phyloP scores from a whole-genome alignment of 768 basidiomycete genomes.

The Podaxis carcinomalis region DNA sequence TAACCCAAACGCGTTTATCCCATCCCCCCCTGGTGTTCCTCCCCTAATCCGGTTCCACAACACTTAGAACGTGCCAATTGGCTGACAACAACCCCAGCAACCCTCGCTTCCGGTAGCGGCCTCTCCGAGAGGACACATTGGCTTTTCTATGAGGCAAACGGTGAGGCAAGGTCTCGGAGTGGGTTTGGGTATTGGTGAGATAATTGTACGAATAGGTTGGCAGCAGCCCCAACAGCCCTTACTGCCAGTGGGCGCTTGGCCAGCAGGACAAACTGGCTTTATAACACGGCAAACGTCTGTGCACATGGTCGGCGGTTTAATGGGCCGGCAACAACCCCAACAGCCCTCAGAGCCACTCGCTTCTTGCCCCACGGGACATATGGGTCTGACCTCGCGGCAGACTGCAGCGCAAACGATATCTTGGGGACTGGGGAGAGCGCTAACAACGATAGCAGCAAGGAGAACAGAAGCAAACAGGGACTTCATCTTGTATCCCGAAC shows the following conservation, averaged over 20 bases:
- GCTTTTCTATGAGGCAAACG: background rate
- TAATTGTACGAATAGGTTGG: background rate
- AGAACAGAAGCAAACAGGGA: background rate
- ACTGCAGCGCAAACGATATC: background rate
- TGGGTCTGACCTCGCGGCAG: background rate
- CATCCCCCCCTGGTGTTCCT: background rate
- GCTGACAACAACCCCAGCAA: slow-evolving; percentile 8
- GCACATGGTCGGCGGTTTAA: background rate
- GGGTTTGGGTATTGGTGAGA: background rate
- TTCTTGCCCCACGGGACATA: background rate
- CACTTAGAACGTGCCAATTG: background rate
- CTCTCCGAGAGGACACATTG: background rate
- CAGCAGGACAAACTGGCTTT: background rate
- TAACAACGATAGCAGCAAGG: background rate
- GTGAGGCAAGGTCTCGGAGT: background rate
- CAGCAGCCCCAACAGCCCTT: slow-evolving; percentile 7
- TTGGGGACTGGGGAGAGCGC: slow-evolving; percentile 3
- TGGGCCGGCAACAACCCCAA: slow-evolving; percentile 7
- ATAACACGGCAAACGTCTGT: background rate
- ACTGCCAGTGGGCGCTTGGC: background rate
- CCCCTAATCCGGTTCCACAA: background rate
- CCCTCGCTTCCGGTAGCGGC: background rate
- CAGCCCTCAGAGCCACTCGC: slow-evolving; percentile 3
- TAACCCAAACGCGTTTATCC: background rate
- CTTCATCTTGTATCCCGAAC: background rate